A percentile compares a stretch with the other conserved stretches of the same genome.
Conservation (phyloP, 495 filamentous ascomycete genomes). For the Daldinia vernicosa region DNA sequence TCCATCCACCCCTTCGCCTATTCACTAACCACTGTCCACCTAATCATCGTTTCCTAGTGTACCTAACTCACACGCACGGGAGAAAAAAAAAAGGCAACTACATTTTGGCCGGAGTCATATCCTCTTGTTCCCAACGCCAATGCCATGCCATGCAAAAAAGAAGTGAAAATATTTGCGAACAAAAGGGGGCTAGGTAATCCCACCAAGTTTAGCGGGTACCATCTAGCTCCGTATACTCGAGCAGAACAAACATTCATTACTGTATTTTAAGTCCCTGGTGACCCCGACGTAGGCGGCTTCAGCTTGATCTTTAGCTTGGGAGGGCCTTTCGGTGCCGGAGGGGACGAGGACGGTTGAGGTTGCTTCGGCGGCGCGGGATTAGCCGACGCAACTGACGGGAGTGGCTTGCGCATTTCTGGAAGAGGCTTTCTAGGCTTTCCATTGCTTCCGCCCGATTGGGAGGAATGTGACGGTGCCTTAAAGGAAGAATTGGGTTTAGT, state of each 20-base stretch:
- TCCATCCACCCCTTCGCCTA: background rate
- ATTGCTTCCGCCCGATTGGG: slow-evolving; percentile 23
- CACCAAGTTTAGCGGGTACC: background rate
- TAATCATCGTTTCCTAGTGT: background rate
- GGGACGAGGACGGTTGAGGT: slow-evolving; percentile 26
- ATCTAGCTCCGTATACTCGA: background rate
- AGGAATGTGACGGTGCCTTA: slow-evolving; percentile 25
- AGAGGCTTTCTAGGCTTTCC: slow-evolving; percentile 45
- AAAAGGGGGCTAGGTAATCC: background rate
- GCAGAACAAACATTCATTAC: background rate
- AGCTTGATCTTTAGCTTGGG: slow-evolving; percentile 54
- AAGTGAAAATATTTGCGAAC: background rate
- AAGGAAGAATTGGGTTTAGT: background rate
- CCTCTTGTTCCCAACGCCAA: slow-evolving; percentile 19
- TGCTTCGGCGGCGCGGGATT: slow-evolving; percentile 41
- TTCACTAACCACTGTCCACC: background rate
- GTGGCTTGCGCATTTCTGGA: slow-evolving; percentile 51
- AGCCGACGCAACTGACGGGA: slow-evolving; percentile 48
- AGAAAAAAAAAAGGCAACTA: background rate
- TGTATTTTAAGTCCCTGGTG: background rate
- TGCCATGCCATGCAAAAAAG: slow-evolving; percentile 21
- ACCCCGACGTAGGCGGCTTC: slow-evolving; percentile 37
- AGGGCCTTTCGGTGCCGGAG: slow-evolving; percentile 28
- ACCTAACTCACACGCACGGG: background rate
- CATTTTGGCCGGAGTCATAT: slow-evolving; percentile 12